Conservation (phyloP, 176 grass and related monocot genomes). For the Eragrostis curvula region DNA sequence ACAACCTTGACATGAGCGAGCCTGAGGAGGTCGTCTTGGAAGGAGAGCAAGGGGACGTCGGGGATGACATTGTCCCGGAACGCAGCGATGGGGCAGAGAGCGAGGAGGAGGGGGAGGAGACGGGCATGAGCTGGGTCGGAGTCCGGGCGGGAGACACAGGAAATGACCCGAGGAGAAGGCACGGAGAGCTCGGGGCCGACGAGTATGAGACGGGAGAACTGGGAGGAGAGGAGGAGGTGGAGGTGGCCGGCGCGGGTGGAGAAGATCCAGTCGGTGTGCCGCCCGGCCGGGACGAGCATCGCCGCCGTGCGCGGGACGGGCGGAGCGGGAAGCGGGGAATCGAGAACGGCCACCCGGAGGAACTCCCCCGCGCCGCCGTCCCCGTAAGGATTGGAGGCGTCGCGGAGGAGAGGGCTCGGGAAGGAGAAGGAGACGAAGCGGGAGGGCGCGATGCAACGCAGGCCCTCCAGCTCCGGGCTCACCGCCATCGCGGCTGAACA, state of each 20-base stretch:
- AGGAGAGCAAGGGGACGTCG: conserved; percentile 74
- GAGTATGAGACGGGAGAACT: conserved; percentile 67
- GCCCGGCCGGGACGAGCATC: conserved; percentile 70
- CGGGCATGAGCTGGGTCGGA: conserved; percentile 42
- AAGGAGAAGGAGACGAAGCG: conserved; percentile 79
- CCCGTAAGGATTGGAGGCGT: conserved; percentile 47
- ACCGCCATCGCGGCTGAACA: conserved; percentile 29
- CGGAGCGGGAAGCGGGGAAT: conserved; percentile 45
- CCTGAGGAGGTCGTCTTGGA: conserved; percentile 70
- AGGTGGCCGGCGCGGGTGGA: conserved; percentile 79
- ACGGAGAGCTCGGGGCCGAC: conserved; percentile 48
- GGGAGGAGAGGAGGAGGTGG: conserved; percentile 68
- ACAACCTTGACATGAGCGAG: conserved; percentile 44
- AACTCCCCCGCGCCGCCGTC: conserved; percentile 34
- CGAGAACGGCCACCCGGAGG: conserved; percentile 74
- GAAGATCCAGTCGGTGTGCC: conserved; percentile 92
- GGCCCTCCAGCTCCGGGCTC: conserved; percentile 37
- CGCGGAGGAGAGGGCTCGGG: conserved; percentile 58
- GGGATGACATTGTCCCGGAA: conserved; percentile 49
- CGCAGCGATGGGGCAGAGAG: conserved; percentile 67
- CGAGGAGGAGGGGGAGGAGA: conserved; percentile 66
- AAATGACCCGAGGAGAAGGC: conserved; percentile 42
- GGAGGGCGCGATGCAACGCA: conserved; percentile 61
- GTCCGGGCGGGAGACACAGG: conserved; percentile 38
- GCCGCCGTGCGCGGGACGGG: conserved; percentile 32